A percentile compares a stretch with the other conserved stretches of the same genome.
Evolutionary conservation across 805 yeast genomes (phyloP).

Genomic region (Wickerhamomyces bovis): DNA sequence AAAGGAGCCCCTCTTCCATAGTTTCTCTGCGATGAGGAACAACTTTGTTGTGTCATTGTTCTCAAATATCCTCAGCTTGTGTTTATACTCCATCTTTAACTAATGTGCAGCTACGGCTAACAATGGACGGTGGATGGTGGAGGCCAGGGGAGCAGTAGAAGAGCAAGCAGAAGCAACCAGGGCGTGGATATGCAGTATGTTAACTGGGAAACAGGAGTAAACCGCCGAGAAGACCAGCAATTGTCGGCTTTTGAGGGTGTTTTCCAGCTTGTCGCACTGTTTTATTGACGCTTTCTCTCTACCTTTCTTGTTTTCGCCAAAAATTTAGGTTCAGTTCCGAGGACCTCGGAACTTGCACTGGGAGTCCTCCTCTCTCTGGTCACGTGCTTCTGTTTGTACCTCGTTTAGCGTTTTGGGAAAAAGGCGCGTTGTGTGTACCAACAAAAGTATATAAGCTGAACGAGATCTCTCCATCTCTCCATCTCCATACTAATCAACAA

Average conservation of each 20-base stretch:
- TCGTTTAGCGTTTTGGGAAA: background rate
- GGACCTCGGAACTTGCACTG: background rate
- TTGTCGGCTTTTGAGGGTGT: background rate
- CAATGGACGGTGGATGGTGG: background rate
- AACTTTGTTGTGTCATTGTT: constrained; percentile 21
- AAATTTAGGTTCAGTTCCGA: background rate
- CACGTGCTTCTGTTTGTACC: background rate
- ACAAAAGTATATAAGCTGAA: background rate
- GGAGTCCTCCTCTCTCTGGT: background rate
- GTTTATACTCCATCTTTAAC: background rate
- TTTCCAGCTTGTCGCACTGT: background rate
- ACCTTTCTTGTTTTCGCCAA: background rate
- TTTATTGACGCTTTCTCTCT: background rate
- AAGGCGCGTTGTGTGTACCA: background rate
- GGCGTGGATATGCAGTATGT: background rate
- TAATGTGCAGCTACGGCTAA: background rate
- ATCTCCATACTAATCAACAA: background rate
- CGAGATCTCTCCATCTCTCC: background rate
- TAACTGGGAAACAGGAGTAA: background rate
- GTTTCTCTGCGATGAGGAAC: constrained; percentile 18
- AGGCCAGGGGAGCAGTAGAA: background rate
- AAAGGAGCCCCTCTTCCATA: constrained; percentile 32
- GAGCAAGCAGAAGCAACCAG: background rate
- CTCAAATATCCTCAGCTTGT: constrained; percentile 21
- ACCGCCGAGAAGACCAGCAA: background rate